Evolutionary conservation across 345 rosid genomes (phyloP), one percentile per base, ranked within the genome.

Genomic region (Gossypium arboreum): DNA sequence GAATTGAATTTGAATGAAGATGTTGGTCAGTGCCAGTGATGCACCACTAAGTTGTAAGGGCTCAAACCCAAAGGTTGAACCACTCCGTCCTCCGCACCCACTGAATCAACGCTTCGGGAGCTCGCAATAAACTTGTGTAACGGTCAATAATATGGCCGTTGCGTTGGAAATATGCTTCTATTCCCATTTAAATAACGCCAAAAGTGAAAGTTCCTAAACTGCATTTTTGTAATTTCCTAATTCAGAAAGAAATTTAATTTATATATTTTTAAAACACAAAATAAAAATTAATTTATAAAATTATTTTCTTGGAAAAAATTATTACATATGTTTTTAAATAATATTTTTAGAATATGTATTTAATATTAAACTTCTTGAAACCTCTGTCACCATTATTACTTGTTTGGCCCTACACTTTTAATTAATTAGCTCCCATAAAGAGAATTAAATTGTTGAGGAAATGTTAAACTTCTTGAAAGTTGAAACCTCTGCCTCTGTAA

Each of bases 131-230:
- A 51, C 45, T 41, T 55, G 65, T 80, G 70, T 48, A 83, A 85
- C 86, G 88, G 85, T 83, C 81, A 65, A 34, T 73, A 51, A 68
- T 81, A 73, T 81, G 80, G 81, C 88, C 88, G 84, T 83, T 83
- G 76, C 41, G 1, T 34, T 34, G 7, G 24, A 43, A 8, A n/a
- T 18, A 17, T 47, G 16, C 8, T 27, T 47, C 17, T 66, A 34
- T 34, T 29, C 27, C 74, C 25, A 9, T 64, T 39, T 41, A 41
- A 68, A 48, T 22, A 44, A 18, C 48, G 41, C 1, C 24, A 7
- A 47, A 68, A 45, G 43, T 9, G 12, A 47, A 47, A 47, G 13
- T 12, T 12, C 51, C 51, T 12, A 11, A 34, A 10, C 13, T 2
- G 51, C 51, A 9, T 9, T 12, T 10, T 47, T 47, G 0, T 52